These are phyloP conservation scores for Fusarium decemcellulare DNA, from an alignment of 2,329 filamentous ascomycete species.

Conservation along the genomic window DNA sequence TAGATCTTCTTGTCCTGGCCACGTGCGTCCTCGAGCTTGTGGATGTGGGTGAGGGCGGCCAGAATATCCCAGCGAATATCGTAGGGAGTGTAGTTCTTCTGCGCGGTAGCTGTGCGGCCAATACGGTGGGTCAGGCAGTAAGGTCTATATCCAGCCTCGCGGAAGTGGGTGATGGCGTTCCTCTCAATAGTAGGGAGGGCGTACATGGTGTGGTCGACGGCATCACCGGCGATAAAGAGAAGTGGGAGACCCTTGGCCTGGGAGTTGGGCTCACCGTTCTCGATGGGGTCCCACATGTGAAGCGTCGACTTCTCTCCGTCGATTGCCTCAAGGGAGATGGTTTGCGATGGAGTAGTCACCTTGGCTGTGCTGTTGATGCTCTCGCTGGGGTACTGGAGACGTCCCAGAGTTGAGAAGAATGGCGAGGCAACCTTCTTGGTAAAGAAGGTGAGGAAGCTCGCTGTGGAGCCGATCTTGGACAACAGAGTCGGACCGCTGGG, in stretches of 20 bases:
- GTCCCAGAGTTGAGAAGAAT: conserved; percentile 38
- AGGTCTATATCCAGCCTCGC: conserved; percentile 70
- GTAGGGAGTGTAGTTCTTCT: conserved; percentile 70
- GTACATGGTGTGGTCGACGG: conserved; percentile 75
- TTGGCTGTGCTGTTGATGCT: conserved; percentile 11
- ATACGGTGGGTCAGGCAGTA: conserved; percentile 72
- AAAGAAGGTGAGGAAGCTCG: conserved; percentile 26
- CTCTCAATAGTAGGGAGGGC: conserved; percentile 73
- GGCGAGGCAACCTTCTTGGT: conserved; percentile 19
- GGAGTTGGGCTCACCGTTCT: conserved; percentile 42
- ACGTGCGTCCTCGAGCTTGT: conserved; percentile 49
- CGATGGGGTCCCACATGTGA: conserved; percentile 68
- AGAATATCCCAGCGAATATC: conserved; percentile 72
- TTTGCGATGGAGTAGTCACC: conserved; percentile 51
- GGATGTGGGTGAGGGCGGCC: conserved; percentile 69
- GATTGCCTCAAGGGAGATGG: conserved; percentile 61
- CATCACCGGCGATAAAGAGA: conserved; percentile 74
- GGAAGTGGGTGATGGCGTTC: conserved; percentile 76
- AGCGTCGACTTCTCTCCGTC: conserved; percentile 69
- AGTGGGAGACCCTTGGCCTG: conserved; percentile 48
- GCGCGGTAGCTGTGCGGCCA: conserved; percentile 66
- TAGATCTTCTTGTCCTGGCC: conserved; percentile 60
- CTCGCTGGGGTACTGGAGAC: conserved; percentile 34
- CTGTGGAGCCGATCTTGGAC: conserved; percentile 9
- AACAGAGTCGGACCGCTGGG: conserved; percentile 25